A percentile compares a stretch with the other conserved stretches of the same genome.
Conservation (phyloP, 345 rosid species). For the Xanthoceras sorbifolium region DNA sequence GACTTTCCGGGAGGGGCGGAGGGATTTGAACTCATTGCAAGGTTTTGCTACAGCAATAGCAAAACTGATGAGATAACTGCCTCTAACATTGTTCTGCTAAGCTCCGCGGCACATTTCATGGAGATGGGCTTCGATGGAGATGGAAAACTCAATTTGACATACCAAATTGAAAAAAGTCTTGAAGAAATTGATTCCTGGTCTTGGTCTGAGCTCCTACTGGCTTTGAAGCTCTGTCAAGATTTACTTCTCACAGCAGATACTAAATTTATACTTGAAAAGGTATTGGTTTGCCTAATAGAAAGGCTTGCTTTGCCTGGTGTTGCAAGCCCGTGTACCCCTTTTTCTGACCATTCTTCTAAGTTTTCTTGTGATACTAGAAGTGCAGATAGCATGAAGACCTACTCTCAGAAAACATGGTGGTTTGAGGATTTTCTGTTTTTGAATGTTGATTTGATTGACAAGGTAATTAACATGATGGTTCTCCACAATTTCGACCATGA, state of each 20-base stretch:
- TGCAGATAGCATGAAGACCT: constrained; percentile 30
- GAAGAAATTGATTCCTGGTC: constrained; percentile 49
- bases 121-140: constrained; percentile 37
- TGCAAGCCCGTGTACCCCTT: constrained; percentile 31
- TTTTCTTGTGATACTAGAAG: constrained; percentile 39
- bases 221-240: constrained; percentile 48
- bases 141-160: constrained; percentile 17
- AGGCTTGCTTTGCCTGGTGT: constrained; percentile 32
- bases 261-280: constrained; percentile 34
- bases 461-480: constrained; percentile 32
- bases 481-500: constrained; percentile 32
- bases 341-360: constrained; percentile 36
- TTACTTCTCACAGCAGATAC: constrained; percentile 29
- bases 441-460: constrained; percentile 34
- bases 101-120: constrained; percentile 45
- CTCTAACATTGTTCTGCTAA: constrained; percentile 38
- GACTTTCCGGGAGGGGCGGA: constrained; percentile 56
- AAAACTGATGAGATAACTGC: constrained; percentile 33
- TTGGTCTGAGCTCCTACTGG: constrained; percentile 55
- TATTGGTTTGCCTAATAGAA: constrained; percentile 32
- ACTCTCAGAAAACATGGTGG: constrained; percentile 42
- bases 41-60: constrained; percentile 52
- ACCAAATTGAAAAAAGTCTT: constrained; percentile 36
- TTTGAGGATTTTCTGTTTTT: constrained; percentile 49
- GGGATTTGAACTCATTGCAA: constrained; percentile 59